Base-by-base conservation (phyloP, 1,284 basidiomycete genomes). In the Albatrellus sp. region DNA sequence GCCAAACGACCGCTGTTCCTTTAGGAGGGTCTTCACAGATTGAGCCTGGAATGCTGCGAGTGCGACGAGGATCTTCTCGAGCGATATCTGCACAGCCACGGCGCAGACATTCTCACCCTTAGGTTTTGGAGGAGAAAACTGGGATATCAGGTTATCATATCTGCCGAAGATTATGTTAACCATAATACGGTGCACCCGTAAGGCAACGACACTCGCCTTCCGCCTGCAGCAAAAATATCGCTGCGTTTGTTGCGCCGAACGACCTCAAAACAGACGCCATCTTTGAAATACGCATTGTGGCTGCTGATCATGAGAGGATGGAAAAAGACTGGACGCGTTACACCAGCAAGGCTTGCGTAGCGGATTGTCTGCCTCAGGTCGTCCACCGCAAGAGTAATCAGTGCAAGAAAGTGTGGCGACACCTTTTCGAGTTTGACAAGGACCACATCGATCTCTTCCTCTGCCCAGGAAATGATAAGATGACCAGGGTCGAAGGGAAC, bases 1-100 rank as follows among this genome's bases (percentile, higher is more conserved):
- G 0, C 89, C 89, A 50, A 90, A 90, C 0, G 86, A 88, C 13
- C 79, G 75, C 49, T 81, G 74, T 56, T 90, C 84, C 56, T 85
- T 88, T 43, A 86, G 64, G 8, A 86, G 66, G 1, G 71, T 71
- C 55, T 79, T 76, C 20, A 86, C 72, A 1, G 81, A 79, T 0
- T 77, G 69, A 42, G 76, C 79, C 55, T 88, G 82, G 55, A 79
- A 83, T 2, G 77, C 69, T 0, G 83, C 83, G 0, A 92, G 67
- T 6, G 77, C 73, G 0, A 72, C 63, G 0, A 83, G 78, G 49
- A 92, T 83, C 64, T 85, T 87, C 54, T 90, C 86, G 2, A 91
- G 65, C 1, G 80, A 75, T 19, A 92, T 78, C 53, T 90, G 87
- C 11, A 89, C 62, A 1, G 78, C 88, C 14, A 87, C 70, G 1